These are phyloP conservation scores for Xylaria intraflava DNA, from an alignment of 495 filamentous ascomycete genomes.

Conservation along the genomic window DNA sequence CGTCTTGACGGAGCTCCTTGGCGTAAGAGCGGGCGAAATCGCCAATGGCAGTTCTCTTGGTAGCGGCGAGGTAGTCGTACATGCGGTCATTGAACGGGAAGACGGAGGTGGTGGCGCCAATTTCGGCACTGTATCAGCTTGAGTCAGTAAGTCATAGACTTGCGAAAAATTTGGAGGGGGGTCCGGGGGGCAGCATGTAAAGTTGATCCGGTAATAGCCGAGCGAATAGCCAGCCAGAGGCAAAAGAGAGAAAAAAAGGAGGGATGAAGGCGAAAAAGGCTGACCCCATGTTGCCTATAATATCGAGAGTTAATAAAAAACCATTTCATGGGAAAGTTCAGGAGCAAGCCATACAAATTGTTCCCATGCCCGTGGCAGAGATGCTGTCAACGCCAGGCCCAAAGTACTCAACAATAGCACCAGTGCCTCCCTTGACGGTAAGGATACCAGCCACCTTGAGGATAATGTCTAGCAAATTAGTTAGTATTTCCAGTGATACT, in stretches of 20 bases:
- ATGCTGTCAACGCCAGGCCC: constrained; percentile 72
- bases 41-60: constrained; percentile 85
- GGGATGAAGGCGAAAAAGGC: constrained; percentile 4
- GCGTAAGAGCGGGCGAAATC: constrained; percentile 82
- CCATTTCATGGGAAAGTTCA: neutral
- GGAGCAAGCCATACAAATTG: constrained; percentile 40
- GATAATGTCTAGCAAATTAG: constrained; percentile 66
- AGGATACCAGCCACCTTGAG: constrained; percentile 96
- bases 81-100: constrained; percentile 98
- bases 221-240: neutral
- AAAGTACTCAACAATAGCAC: constrained; percentile 92
- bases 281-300: constrained; percentile 56
- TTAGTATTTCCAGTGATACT: constrained; percentile 10
- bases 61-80: constrained; percentile 91
- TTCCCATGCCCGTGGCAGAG: constrained; percentile 59
- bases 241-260: neutral
- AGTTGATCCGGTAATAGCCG: neutral
- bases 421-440: constrained; percentile 97
- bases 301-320: neutral
- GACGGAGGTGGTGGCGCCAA: constrained; percentile 93
- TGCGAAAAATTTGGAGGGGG: neutral
- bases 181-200: neutral
- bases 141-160: neutral
- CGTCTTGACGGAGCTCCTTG: constrained; percentile 79
- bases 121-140: constrained; percentile 56